A percentile compares a stretch with the other conserved stretches of the same genome.
phyloP scores from a whole-genome alignment of 2,329 filamentous ascomycete species.

The Sclerotinia nivalis region DNA sequence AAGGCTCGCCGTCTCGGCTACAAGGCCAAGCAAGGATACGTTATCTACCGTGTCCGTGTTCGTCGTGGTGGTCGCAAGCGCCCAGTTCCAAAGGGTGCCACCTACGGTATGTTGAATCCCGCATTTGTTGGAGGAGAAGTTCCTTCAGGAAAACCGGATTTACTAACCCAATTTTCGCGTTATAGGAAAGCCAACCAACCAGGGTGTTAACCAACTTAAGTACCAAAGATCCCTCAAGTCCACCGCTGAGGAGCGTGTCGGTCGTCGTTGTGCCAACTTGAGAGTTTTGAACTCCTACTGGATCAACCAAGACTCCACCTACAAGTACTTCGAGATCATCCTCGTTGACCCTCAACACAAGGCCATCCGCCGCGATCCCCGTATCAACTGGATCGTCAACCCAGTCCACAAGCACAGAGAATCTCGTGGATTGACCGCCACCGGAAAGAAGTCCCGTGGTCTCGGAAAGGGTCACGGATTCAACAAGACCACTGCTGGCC shows the following conservation, averaged over 20 bases:
- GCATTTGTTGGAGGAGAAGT: background rate
- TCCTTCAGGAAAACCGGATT: background rate
- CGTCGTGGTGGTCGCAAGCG: constrained; percentile 98
- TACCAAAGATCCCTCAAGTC: constrained; percentile 99
- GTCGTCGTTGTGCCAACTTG: constrained; percentile 97
- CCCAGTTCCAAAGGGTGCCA: constrained; percentile 95
- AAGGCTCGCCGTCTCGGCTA: constrained; percentile 99
- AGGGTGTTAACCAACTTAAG: constrained; percentile 99
- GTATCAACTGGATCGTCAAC: constrained; percentile 99
- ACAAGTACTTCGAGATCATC: constrained; percentile 99
- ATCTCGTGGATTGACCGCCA: constrained; percentile 92
- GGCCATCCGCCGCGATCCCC: constrained; percentile 97
- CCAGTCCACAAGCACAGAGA: constrained; percentile 99
- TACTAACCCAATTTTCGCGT: constrained; percentile 25
- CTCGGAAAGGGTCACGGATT: constrained; percentile 99
- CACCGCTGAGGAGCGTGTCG: constrained; percentile 99
- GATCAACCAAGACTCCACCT: constrained; percentile 99
- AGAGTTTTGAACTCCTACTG: constrained; percentile 99
- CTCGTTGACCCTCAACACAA: constrained; percentile 99
- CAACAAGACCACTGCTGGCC: constrained; percentile 96
- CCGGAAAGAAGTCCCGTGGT: constrained; percentile 99
- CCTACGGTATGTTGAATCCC: constrained; percentile 74
- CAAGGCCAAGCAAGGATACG: constrained; percentile 99
- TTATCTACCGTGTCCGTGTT: constrained; percentile 99
- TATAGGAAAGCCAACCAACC: constrained; percentile 99